phyloP scores from a whole-genome alignment of 257 asterid species.

The Plantago elongata region DNA sequence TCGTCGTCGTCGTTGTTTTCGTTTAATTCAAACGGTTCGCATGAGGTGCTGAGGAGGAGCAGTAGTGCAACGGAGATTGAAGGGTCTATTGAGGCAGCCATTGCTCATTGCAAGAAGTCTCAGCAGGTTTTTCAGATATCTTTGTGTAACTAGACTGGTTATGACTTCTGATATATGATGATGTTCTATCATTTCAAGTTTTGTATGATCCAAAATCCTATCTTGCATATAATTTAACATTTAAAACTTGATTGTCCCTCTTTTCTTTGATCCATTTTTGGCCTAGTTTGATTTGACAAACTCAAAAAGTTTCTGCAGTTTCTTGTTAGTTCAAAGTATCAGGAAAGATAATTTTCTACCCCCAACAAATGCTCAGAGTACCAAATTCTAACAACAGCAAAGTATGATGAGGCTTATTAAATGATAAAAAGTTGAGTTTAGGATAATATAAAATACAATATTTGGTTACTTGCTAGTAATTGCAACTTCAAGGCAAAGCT shows the following conservation, averaged over 20 bases:
- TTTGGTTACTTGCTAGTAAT: not conserved
- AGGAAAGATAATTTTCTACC: not conserved
- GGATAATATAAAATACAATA: not conserved
- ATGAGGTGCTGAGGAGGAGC: slow-evolving; percentile 50
- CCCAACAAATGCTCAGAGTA: not conserved
- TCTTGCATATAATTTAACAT: too few species aligned
- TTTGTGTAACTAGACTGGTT: slow-evolving; percentile 1
- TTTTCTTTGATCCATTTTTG: not conserved
- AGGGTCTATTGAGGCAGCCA: slow-evolving; percentile 73
- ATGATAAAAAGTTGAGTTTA: not conserved
- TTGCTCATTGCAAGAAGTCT: slow-evolving; percentile 84
- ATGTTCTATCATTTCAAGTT: slow-evolving; percentile 5
- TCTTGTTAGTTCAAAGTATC: slow-evolving; percentile 5
- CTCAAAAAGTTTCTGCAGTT: slow-evolving; percentile 8
- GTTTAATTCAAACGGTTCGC: slow-evolving; percentile 36
- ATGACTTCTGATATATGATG: not conserved
- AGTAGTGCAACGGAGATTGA: slow-evolving; percentile 66
- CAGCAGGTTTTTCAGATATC: slow-evolving; percentile 22
- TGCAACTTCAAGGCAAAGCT: not conserved
- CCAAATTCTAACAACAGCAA: not conserved
- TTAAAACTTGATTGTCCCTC: too few species aligned
- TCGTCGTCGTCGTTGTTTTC: slow-evolving; percentile 64
- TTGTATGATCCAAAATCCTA: not conserved
- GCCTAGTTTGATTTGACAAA: not conserved
- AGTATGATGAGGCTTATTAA: not conserved